phyloP scores from a whole-genome alignment of 2,329 filamentous ascomycete species.

The Trichoderma atroviride region DNA sequence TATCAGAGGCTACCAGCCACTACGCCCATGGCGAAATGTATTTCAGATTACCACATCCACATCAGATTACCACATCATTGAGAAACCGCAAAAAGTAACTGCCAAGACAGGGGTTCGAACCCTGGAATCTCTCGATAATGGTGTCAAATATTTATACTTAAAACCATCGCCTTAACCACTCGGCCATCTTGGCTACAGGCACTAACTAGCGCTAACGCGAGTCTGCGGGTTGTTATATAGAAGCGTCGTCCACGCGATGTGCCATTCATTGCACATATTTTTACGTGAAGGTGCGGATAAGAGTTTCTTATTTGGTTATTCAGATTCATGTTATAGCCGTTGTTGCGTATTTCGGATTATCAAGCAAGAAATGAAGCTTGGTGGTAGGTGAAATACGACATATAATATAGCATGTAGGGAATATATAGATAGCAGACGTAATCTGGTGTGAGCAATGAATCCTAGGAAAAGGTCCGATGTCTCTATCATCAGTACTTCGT shows the following conservation, averaged over 20 bases:
- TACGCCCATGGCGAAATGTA: background rate
- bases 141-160: conserved; percentile 12
- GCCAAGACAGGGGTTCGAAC: conserved; percentile 23
- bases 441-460: background rate
- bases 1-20: background rate
- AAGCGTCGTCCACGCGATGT: background rate
- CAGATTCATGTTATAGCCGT: background rate
- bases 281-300: background rate
- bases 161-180: conserved; percentile 24
- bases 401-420: background rate
- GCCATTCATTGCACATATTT: background rate
- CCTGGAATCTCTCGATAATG: conserved; percentile 17
- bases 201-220: background rate
- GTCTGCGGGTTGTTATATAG: background rate
- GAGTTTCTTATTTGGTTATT: background rate
- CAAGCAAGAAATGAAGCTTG: background rate
- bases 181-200: conserved; percentile 14
- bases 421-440: background rate
- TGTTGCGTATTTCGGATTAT: background rate
- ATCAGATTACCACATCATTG: background rate
- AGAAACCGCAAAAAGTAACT: background rate
- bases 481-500: background rate
- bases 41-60: background rate
- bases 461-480: background rate
- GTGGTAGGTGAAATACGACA: background rate